These are phyloP conservation scores for Aspergillus costaricaensis DNA, from an alignment of 2,329 filamentous ascomycete species.

Conservation along the genomic window DNA sequence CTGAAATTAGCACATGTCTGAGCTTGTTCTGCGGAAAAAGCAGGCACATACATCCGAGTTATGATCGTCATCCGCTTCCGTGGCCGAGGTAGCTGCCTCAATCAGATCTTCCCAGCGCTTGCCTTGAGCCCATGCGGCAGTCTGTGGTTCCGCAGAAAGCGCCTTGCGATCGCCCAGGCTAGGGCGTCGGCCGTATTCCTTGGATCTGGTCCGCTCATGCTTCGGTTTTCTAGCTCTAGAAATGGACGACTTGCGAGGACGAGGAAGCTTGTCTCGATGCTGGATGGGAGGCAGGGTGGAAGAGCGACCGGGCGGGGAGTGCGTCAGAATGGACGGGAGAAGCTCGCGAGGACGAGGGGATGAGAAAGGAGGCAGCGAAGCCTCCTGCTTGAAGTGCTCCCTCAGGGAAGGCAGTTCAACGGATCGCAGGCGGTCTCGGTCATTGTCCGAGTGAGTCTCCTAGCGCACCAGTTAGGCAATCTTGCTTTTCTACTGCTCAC, in stretches of 20 bases:
- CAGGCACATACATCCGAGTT: conserved; percentile 65
- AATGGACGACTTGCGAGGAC: conserved; percentile 83
- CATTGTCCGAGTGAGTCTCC: conserved; percentile 73
- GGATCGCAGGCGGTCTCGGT: conserved; percentile 63
- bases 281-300: conserved; percentile 85
- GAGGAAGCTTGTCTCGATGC: conserved; percentile 67
- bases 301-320: conserved; percentile 82
- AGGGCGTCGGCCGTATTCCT: conserved; percentile 70
- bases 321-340: conserved; percentile 74
- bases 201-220: conserved; percentile 79
- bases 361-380: conserved; percentile 64
- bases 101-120: conserved; percentile 97
- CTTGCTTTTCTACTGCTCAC: neutral
- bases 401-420: conserved; percentile 75
- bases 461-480: conserved; percentile 37
- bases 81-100: conserved; percentile 88
- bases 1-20: conserved; percentile 36
- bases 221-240: conserved; percentile 72
- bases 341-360: conserved; percentile 68
- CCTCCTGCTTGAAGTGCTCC: conserved; percentile 68
- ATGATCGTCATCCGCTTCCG: conserved; percentile 81
- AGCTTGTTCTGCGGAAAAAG: conserved; percentile 15
- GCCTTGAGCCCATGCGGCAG: conserved; percentile 69
- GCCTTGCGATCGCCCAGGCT: conserved; percentile 79
- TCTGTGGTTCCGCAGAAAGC: conserved; percentile 79